A percentile compares a stretch with the other conserved stretches of the same genome.
Evolutionary conservation across 2,329 filamentous ascomycete genomes (phyloP).

Genomic region (Clarireedia monteithiana): DNA sequence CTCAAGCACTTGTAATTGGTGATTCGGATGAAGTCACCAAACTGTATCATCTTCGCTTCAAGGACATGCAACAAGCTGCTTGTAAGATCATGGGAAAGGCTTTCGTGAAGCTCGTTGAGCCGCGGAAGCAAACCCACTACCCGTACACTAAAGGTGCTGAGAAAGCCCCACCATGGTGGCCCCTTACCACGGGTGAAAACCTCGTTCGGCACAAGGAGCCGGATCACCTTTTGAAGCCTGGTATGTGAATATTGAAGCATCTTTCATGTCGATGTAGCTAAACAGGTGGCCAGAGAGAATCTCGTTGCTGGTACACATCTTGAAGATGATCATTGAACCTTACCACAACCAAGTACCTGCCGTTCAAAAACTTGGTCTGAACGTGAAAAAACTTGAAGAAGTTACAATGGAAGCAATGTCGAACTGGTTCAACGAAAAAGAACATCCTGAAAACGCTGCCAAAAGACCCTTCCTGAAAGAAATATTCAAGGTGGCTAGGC

Average conservation of each 20-base stretch:
- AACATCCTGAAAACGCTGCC: conserved; percentile 42
- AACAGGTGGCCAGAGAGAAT: conserved; percentile 43
- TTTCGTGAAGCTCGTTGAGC: conserved; percentile 68
- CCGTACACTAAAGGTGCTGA: conserved; percentile 61
- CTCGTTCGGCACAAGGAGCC: conserved; percentile 63
- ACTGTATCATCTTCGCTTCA: conserved; percentile 55
- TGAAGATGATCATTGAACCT: conserved; percentile 41
- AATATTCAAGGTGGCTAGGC: conserved; percentile 52
- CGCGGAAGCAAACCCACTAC: conserved; percentile 68
- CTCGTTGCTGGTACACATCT: conserved; percentile 49
- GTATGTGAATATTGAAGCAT: conserved; percentile 34
- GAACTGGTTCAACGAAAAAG: conserved; percentile 49
- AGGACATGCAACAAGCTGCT: conserved; percentile 60
- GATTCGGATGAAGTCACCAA: conserved; percentile 46
- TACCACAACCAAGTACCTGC: conserved; percentile 33
- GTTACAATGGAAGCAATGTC: conserved; percentile 51
- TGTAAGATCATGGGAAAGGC: conserved; percentile 68
- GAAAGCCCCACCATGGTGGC: conserved; percentile 62
- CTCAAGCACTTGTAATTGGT: conserved; percentile 40
- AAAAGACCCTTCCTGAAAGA: conserved; percentile 51
- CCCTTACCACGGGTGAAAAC: conserved; percentile 44
- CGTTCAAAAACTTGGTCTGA: conserved; percentile 41
- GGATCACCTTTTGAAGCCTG: conserved; percentile 62
- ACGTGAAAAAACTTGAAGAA: conserved; percentile 48
- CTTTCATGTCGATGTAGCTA: not conserved